These are phyloP conservation scores for Chlamydomonas schloesseri DNA, from an alignment of 139 green algal genomes.

Conservation along the genomic window DNA sequence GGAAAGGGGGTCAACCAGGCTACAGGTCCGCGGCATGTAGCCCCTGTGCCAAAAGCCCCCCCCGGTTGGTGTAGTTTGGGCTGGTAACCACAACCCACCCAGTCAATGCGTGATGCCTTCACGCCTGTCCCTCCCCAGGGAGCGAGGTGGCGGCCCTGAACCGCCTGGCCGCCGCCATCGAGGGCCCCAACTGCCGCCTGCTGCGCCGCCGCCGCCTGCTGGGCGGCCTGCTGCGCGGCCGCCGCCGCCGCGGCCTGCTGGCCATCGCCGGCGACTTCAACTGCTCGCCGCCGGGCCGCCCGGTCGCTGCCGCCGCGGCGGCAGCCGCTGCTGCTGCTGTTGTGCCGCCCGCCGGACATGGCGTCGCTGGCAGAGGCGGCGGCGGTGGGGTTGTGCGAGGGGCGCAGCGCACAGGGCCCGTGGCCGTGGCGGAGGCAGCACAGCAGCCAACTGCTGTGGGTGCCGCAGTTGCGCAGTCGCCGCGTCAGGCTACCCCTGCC, in stretches of 20 bases:
- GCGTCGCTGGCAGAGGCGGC: background rate
- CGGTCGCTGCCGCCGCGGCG: background rate
- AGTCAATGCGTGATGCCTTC: no score
- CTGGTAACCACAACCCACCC: no score
- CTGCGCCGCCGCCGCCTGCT: slow-evolving; percentile 21
- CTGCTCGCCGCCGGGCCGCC: background rate
- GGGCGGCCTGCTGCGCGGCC: background rate
- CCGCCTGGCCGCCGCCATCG: slow-evolving; percentile 6
- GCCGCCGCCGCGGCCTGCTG: background rate
- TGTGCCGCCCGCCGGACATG: background rate
- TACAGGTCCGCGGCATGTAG: no score
- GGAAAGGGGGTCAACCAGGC: no score
- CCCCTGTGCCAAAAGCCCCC: no score
- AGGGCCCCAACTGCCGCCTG: slow-evolving; percentile 1
- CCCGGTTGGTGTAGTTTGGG: no score
- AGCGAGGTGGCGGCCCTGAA: slow-evolving; percentile 7
- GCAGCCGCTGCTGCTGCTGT: no score
- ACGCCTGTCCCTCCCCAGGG: background rate
- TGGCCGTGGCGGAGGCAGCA: no score
- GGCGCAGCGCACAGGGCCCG: no score
- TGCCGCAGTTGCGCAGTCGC: no score
- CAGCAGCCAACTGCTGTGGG: no score
- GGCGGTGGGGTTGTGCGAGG: background rate
- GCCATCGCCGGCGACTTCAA: slow-evolving; percentile 39
- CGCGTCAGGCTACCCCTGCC: no score